Conservation (phyloP, 169 alveolate species). For the Plasmodium coatneyi region DNA sequence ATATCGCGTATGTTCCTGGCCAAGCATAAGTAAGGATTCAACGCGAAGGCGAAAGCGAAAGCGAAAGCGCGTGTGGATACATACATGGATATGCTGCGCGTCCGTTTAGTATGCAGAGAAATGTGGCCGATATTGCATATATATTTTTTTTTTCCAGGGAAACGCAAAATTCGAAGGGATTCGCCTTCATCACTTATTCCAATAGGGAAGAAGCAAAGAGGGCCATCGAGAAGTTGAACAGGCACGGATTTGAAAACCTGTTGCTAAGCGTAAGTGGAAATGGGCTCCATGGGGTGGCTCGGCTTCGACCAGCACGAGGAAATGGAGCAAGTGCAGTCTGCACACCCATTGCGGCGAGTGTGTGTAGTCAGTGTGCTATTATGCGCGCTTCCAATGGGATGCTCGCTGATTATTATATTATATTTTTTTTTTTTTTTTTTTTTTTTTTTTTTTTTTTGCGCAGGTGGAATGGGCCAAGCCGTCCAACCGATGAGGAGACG, state of each 20-base stretch:
- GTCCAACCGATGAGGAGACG: constrained; percentile 66
- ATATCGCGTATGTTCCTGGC: constrained; percentile 90
- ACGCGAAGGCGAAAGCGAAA: not conserved
- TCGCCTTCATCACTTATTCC: constrained; percentile 91
- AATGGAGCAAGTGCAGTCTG: too few relatives aligned
- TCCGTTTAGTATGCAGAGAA: not conserved
- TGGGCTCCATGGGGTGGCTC: too few relatives aligned
- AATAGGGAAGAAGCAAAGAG: constrained; percentile 90
- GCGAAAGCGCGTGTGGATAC: not conserved
- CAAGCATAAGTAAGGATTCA: constrained; percentile 82
- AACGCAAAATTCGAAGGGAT: constrained; percentile 91
- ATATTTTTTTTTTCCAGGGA: constrained; percentile 80
- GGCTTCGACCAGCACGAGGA: too few relatives aligned
- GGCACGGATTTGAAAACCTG: constrained; percentile 91
- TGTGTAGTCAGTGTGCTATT: too few relatives aligned
- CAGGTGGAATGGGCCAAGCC: constrained; percentile 92
- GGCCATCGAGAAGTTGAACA: constrained; percentile 89
- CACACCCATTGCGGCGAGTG: too few relatives aligned
- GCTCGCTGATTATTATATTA: not conserved
- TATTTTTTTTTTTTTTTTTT: not conserved
- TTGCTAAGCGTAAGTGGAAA: constrained; percentile 85
- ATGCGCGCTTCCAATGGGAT: not conserved
- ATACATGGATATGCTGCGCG: not conserved
- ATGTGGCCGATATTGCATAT: not conserved
- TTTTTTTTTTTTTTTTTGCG: too few relatives aligned